phyloP scores from a whole-genome alignment of 176 grass and related monocot genomes.

The Chrysopogon serrulatus region DNA sequence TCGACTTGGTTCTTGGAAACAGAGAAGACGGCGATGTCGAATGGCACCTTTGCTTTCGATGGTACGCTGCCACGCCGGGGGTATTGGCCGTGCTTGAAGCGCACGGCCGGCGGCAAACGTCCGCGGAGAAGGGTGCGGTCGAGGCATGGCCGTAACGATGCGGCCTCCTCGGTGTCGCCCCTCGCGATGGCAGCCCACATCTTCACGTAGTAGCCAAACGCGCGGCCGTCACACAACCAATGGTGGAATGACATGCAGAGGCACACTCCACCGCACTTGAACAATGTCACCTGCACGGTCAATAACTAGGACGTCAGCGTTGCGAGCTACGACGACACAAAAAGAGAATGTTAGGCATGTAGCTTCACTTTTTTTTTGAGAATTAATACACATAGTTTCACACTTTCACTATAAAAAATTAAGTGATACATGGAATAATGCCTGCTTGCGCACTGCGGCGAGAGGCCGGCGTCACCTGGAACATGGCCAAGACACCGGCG shows the following conservation, averaged over 20 bases:
- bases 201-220: too few relatives aligned
- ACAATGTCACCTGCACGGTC: too few relatives aligned
- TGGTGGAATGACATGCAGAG: slow-evolving; percentile 40
- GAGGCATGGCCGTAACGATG: slow-evolving; percentile 26
- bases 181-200: neutral
- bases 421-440: too few relatives aligned
- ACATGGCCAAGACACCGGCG: too few relatives aligned
- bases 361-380: too few relatives aligned
- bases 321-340: too few relatives aligned
- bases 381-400: too few relatives aligned
- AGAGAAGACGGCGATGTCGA: slow-evolving; percentile 10
- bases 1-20: slow-evolving; percentile 31
- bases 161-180: neutral
- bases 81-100: slow-evolving; percentile 43
- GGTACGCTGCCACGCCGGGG: neutral
- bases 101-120: slow-evolving; percentile 7
- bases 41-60: neutral
- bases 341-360: too few relatives aligned
- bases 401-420: too few relatives aligned
- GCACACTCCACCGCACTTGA: slow-evolving; percentile 44
- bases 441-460: too few relatives aligned
- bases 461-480: too few relatives aligned
- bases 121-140: slow-evolving; percentile 41
- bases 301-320: too few relatives aligned
- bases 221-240: neutral